Conservation (phyloP, 345 rosid genomes). For the Eucalyptus cloeziana region DNA sequence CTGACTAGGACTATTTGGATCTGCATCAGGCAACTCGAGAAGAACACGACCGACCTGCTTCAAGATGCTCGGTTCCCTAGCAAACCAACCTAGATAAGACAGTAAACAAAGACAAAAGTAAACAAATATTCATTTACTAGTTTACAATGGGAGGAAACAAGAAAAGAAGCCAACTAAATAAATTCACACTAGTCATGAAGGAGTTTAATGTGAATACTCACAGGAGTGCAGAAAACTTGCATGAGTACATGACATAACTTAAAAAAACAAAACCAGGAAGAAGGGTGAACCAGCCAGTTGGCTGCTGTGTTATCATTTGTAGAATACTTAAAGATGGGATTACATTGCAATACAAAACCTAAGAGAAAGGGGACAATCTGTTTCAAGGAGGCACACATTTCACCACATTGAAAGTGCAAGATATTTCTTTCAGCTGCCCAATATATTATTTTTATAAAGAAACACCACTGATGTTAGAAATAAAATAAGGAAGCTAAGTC, state of each 20-base stretch:
- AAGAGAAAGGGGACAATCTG: neutral
- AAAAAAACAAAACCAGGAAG: neutral
- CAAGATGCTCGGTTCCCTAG: slow-evolving; percentile 53
- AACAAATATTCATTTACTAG: neutral
- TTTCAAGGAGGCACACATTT: neutral
- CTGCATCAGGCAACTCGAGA: slow-evolving; percentile 23
- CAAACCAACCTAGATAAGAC: slow-evolving; percentile 70
- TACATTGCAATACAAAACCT: neutral
- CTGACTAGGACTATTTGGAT: slow-evolving; percentile 22
- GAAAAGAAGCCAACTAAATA: neutral
- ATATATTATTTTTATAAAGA: neutral
- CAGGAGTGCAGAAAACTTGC: neutral
- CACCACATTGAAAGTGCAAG: neutral
- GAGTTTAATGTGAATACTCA: neutral
- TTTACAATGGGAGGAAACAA: neutral
- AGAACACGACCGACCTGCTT: slow-evolving; percentile 58
- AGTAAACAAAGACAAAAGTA: neutral
- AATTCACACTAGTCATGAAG: neutral
- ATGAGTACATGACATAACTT: neutral
- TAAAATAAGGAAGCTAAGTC: neutral
- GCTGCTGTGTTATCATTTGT: neutral
- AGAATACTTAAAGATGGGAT: neutral
- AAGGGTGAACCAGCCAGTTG: neutral
- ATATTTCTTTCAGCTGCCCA: neutral
- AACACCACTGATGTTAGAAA: neutral